Evolutionary conservation across 139 green algal genomes (phyloP), one percentile per base, ranked within the genome.

Genomic region (Tetratostichococcus sp.): DNA sequence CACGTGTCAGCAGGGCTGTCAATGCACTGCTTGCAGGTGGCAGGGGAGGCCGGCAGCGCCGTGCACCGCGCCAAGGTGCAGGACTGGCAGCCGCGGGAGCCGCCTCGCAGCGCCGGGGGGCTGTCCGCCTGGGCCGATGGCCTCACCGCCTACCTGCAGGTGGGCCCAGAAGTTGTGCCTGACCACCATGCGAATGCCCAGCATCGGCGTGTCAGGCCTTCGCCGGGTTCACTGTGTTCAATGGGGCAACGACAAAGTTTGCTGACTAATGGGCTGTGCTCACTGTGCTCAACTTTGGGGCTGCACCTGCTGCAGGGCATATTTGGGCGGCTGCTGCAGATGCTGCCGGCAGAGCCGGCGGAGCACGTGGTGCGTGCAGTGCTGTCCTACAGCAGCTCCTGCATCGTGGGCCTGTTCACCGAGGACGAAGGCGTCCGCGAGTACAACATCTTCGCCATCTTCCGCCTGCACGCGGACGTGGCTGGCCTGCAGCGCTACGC

Each of bases 361-460:
- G 69, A 79, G 17, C 77, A 76, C 69, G 73, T 89, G 0, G 77
- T 77, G 65, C 81, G 82, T 8, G 74, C 80, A 2, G 28, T 83
- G 22, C 74, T 91, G 30, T 72, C 72, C 6, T 83, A 84, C 50
- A 65, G 80, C 30, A 85, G 78, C 6, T 62, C 80, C 11, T 82
- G 77, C 1, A 42, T 84, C 76, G 84, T 92, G 83, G 57, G 65
- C 30, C 71, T 88, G 35, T 76, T 93, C 43, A 65, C 78, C 3
- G 82, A 85, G 4, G 50, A 62, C 50, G 72, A 80, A 30, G 77
- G 42, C 28, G 72, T 90, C n/a, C 83, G 81, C 16, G 85, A 70
- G 26, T 89, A 82, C 82, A 94, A 94, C 85, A 82, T 92, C 74
- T 90, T 88, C 76, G 87, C 82, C 1, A 58, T 91, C 26, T 77